Evolutionary conservation across 2,329 filamentous ascomycete species (phyloP).

Genomic region (Alternaria sp.): DNA sequence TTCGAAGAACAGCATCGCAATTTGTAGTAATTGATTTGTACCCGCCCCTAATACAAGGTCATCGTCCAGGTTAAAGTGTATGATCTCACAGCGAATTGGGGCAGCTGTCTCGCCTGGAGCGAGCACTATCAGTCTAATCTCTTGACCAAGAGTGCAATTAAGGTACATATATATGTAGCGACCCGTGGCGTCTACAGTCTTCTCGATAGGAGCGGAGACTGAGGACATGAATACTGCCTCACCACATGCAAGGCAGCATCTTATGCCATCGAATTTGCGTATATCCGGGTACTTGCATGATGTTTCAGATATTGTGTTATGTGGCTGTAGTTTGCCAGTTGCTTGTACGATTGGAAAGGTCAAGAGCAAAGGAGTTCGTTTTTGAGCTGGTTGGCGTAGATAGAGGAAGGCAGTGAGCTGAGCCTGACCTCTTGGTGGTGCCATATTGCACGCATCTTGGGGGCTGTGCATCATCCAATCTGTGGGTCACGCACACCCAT

Average conservation of each 20-base stretch:
- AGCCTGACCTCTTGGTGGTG: background rate
- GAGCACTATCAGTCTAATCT: constrained; percentile 14
- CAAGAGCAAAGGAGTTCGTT: background rate
- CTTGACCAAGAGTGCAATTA: constrained; percentile 16
- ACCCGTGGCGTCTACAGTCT: background rate
- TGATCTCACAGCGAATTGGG: constrained; percentile 13
- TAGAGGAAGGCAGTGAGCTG: background rate
- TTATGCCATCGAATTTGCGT: constrained; percentile 23
- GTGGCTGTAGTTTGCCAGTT: background rate
- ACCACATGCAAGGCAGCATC: constrained; percentile 27
- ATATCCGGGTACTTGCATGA: constrained; percentile 24
- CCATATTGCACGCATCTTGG: background rate
- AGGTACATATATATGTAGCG: constrained; percentile 19
- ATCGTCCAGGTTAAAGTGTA: constrained; percentile 16
- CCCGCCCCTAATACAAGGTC: constrained; percentile 7
- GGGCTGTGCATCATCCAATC: constrained; percentile 3
- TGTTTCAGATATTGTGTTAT: background rate
- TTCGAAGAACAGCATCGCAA: constrained; percentile 21
- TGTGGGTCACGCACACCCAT: accelerated
- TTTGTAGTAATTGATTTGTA: constrained; percentile 18
- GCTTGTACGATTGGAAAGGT: too few relatives aligned
- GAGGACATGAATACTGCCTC: constrained; percentile 11
- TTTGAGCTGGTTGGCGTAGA: background rate
- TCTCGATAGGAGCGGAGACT: background rate
- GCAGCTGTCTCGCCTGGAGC: constrained; percentile 5